Conservation (phyloP, 257 asterid genomes). For the Echium plantagineum region DNA sequence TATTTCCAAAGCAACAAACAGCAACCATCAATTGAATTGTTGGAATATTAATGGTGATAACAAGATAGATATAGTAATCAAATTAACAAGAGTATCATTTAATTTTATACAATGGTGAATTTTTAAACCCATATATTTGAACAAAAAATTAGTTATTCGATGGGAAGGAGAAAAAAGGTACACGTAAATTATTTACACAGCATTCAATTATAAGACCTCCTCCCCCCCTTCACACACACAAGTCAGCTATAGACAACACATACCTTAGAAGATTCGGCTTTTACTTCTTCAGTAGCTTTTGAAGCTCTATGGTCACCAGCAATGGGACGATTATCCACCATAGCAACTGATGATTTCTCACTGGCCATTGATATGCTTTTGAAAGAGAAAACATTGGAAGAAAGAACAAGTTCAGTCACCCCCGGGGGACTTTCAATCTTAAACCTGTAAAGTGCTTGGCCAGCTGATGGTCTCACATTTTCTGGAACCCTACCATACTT, state of each 20-base stretch:
- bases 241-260: conserved; percentile 1
- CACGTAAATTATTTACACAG: too few relatives aligned
- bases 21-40: too few relatives aligned
- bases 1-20: too few relatives aligned
- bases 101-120: too few relatives aligned
- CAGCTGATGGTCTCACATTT: conserved; percentile 79
- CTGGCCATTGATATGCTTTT: conserved; percentile 45
- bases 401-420: conserved; percentile 44
- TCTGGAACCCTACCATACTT: conserved; percentile 83
- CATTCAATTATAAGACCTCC: not conserved
- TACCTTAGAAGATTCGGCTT: conserved; percentile 54
- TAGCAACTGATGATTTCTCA: conserved; percentile 31
- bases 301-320: conserved; percentile 22
- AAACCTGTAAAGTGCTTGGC: conserved; percentile 79
- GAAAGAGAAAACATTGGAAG: conserved; percentile 84
- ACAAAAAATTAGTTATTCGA: too few relatives aligned
- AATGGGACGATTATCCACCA: conserved; percentile 25
- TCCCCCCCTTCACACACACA: not conserved
- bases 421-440: conserved; percentile 63
- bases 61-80: too few relatives aligned
- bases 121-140: too few relatives aligned
- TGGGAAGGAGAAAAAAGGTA: too few relatives aligned
- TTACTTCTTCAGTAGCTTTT: conserved; percentile 35
- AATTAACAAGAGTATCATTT: too few relatives aligned
- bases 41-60: too few relatives aligned